A percentile compares a stretch with the other conserved stretches of the same genome.
phyloP scores from a whole-genome alignment of 768 basidiomycete species.

The Collybia nuda region DNA sequence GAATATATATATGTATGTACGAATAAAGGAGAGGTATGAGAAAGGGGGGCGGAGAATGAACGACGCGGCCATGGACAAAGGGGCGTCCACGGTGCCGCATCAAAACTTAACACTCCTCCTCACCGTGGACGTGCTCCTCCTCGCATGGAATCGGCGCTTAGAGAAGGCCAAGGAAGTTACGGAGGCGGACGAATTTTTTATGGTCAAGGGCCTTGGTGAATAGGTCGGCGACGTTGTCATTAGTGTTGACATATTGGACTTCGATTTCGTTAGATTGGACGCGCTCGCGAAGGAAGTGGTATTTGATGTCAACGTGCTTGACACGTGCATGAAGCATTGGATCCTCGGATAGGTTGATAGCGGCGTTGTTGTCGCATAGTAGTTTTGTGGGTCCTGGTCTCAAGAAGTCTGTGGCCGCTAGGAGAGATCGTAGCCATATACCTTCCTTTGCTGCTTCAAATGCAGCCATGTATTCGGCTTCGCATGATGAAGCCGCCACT shows the following conservation, averaged over 20 bases:
- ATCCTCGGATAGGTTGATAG: constrained; percentile 28
- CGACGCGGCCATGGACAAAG: no score
- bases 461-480: constrained; percentile 38
- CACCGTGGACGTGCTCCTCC: no score
- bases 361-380: constrained; percentile 29
- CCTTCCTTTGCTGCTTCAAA: constrained; percentile 15
- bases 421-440: constrained; percentile 12
- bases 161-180: constrained; percentile 11
- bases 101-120: no score
- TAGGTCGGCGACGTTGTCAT: constrained; percentile 31
- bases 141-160: no score
- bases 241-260: constrained; percentile 24
- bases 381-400: constrained; percentile 6
- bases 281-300: constrained; percentile 33
- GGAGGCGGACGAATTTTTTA: constrained; percentile 12
- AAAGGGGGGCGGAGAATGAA: no score
- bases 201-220: constrained; percentile 35
- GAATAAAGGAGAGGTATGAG: no score
- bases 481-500: constrained; percentile 23
- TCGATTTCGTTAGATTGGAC: constrained; percentile 20
- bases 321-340: constrained; percentile 25
- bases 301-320: constrained; percentile 39
- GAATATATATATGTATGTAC: no score
- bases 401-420: constrained; percentile 4
- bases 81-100: no score